Base-by-base conservation (phyloP, 139 green algal species). In the Dunaliella sp. region DNA sequence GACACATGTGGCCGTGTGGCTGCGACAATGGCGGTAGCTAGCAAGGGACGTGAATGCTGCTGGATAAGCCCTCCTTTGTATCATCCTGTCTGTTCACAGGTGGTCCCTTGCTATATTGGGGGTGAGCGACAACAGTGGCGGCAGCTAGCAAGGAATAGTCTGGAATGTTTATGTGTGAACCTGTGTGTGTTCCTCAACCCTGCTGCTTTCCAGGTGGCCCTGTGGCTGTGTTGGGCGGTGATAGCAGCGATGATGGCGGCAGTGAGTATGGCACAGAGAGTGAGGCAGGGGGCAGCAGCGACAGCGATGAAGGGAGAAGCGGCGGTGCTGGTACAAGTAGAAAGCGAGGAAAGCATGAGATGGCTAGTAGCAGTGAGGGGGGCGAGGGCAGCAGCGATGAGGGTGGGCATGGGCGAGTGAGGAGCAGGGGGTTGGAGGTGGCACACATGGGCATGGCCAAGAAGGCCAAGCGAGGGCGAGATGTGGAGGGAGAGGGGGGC, bases 361-460 rank as follows among this genome's bases (percentile, higher is more conserved):
- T 28, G 76, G 33, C 38, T 26, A 57, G 31, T 1, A 83, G 82
- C 76, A 65, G 80, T 2, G 81, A 38, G 35, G 58, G 31, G 76
- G 33, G 7, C 1, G 37, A 73, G 26, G 37, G 65, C 22, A 35
- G 57, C 0, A 84, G 82, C 25, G 90, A 87, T 25, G 85, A 87
- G 7, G 85, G 86, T 31, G 77, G 33, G 79, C 37, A 74, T 35
- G 35, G 38, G 36, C 7, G 80, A 22, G 1, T 36, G 73, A 36
- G 57, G 74, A 36, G 74, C 22, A n/a, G 28, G 3, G 81, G 74
- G 37, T 75, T 37, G n/a, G 88, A 91, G 74, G 79, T 87, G 12
- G 86, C 91, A 1, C 86, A 92, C 74, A 21, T 91, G 35, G 92
- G 90, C 35, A 33, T 31, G 48, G 25, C 30, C 78, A 32, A 65